Conservation (phyloP, 2,329 filamentous ascomycete species). For the Exophiala lecanii-corni region DNA sequence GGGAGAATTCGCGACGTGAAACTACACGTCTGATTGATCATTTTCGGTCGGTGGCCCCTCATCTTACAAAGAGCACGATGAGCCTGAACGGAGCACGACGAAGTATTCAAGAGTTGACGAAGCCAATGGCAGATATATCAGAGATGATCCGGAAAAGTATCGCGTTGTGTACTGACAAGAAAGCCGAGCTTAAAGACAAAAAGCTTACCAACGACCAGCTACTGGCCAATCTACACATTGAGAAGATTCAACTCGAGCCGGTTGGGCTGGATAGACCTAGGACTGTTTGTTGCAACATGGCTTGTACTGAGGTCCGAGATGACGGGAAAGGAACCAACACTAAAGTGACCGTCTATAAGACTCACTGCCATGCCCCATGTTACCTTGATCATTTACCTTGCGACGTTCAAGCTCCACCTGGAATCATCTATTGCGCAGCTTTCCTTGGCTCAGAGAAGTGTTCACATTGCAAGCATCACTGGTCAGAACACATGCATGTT, state of each 20-base stretch:
- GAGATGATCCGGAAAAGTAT: conserved; percentile 33
- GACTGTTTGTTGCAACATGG: conserved; percentile 31
- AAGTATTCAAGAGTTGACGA: conserved; percentile 35
- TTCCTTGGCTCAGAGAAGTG: conserved; percentile 26
- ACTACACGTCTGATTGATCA: conserved; percentile 32
- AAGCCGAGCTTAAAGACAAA: conserved; percentile 26
- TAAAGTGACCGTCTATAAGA: conserved; percentile 29
- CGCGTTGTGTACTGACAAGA: conserved; percentile 29
- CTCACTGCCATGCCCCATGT: conserved; percentile 32
- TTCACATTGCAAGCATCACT: conserved; percentile 31
- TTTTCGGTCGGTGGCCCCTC: conserved; percentile 30
- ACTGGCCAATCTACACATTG: conserved; percentile 26
- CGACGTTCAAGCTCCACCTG: conserved; percentile 26
- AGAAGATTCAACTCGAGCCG: conserved; percentile 27
- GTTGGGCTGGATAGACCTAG: conserved; percentile 26
- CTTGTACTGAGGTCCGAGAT: conserved; percentile 29
- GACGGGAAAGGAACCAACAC: conserved; percentile 21
- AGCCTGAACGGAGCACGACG: conserved; percentile 37
- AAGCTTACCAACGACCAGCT: conserved; percentile 28
- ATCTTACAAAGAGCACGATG: conserved; percentile 35
- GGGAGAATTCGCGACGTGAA: conserved; percentile 35
- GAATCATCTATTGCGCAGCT: conserved; percentile 29
- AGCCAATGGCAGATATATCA: conserved; percentile 37
- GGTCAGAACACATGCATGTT: conserved; percentile 36
- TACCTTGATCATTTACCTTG: conserved; percentile 28